Base-by-base conservation (phyloP, 2,329 filamentous ascomycete genomes). In the Pestalotiopsis sp. region DNA sequence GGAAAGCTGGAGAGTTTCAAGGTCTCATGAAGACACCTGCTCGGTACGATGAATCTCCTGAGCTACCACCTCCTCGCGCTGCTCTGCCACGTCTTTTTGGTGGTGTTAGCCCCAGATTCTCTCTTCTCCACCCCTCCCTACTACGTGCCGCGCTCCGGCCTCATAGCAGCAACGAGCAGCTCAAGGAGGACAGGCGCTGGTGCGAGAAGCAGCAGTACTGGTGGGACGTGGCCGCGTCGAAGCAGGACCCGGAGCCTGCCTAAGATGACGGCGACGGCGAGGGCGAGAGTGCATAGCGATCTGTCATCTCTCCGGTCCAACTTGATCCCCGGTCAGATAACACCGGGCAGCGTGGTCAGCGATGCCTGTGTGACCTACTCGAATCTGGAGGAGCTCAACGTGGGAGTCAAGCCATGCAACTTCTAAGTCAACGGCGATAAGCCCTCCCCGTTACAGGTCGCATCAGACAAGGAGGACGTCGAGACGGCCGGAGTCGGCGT, bases 301-400 rank as follows among this genome's bases (percentile, higher is more conserved):
- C 57, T 56, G 71, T 72, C 72, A 60, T 72, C 74, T n/a, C 45
- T 59, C 72, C 63, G n/a, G 75, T 69, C 83, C 86, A 81, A 87
- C 78, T 70, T 70, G 66, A 70, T 71, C 68, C 68, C 72, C 60
- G 75, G 76, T 72, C 85, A 97, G 94, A 93, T 97, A 75, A 94
- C 96, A 59, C 93, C 95, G 20, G 91, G 91, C 73, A 89, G 94
- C 70, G 97, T 96, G 76, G 94, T 99, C 52, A 93, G 92, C 58
- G 96, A 99, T 80, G 94, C 96, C 63, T 98, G 96, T 83, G 94
- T 93, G 71, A 97, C 95, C 67, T 99, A 97, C 82, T 91, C 91
- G 68, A 94, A 93, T 49, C 92, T 99, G 80, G 95, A 99, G 78
- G 84, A 86, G 56, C 86, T 99, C 66, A 99, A 98, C 82, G 81